phyloP scores from a whole-genome alignment of 257 asterid species.

The Solanum pennellii region DNA sequence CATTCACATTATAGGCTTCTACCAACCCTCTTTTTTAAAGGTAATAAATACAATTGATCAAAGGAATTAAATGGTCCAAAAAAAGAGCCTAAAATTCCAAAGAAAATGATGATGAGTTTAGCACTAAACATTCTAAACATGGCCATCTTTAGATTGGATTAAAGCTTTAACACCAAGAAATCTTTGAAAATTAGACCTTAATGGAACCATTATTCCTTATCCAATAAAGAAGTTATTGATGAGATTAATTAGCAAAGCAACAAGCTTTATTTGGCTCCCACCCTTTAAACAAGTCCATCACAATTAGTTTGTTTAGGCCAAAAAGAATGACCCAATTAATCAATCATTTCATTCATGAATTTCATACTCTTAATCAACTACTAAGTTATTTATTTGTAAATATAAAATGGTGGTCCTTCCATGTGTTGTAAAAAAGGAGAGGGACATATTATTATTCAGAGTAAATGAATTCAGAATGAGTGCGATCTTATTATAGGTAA shows the following conservation, averaged over 20 bases:
- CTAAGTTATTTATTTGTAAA: not conserved
- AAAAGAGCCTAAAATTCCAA: not conserved
- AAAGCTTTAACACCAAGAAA: slow-evolving; percentile 26
- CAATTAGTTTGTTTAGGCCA: not conserved
- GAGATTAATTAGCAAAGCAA: not conserved
- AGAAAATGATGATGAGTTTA: slow-evolving; percentile 15
- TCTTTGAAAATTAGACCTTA: slow-evolving; percentile 19
- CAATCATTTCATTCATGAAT: not conserved
- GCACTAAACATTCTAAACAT: not conserved
- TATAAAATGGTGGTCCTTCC: not conserved
- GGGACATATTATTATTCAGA: not conserved
- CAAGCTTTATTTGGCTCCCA: not conserved
- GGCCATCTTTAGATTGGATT: not conserved
- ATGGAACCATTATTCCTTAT: slow-evolving; percentile 10
- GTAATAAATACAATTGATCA: not conserved
- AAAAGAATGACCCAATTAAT: not conserved
- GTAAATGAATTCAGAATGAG: not conserved
- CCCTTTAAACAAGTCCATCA: not conserved
- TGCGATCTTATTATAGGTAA: not conserved
- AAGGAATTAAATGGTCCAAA: not conserved
- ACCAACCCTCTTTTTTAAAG: not conserved
- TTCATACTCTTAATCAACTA: not conserved
- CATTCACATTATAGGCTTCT: not conserved
- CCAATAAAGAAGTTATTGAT: slow-evolving; percentile 1
- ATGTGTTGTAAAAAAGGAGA: not conserved